phyloP scores from a whole-genome alignment of 257 asterid species.

The Anisodus acutangulus region DNA sequence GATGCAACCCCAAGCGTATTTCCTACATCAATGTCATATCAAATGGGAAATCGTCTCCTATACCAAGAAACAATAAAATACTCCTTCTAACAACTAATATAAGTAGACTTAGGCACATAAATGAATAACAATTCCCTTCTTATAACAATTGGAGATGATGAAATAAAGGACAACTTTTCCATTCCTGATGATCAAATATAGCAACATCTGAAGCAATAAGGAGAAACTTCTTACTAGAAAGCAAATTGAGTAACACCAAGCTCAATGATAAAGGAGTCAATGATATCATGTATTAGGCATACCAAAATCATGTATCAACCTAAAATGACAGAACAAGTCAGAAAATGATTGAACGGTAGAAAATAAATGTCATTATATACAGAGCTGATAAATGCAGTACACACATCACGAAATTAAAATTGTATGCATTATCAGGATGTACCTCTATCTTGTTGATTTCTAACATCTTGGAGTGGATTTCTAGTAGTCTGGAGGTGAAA shows the following conservation, averaged over 20 bases:
- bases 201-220: constrained; percentile 3
- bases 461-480: constrained; percentile 54
- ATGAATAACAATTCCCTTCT: not conserved
- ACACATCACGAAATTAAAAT: not conserved
- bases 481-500: constrained; percentile 53
- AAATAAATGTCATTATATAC: not conserved
- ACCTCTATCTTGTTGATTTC: constrained; percentile 53
- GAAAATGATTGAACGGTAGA: not conserved
- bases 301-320: not conserved
- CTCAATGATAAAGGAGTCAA: not conserved
- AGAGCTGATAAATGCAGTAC: not conserved
- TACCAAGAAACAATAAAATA: constrained; percentile 20
- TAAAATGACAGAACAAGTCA: not conserved
- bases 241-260: not conserved
- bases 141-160: not conserved
- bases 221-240: not conserved
- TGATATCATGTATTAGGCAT: not conserved
- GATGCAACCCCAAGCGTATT: constrained; percentile 94
- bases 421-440: not conserved
- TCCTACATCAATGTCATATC: constrained; percentile 52
- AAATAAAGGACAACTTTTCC: not conserved
- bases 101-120: constrained; percentile 8
- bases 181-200: constrained; percentile 8
- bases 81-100: not conserved
- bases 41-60: constrained; percentile 38